phyloP scores from a whole-genome alignment of 2,329 filamentous ascomycete genomes.

The Fusarium algeriense region DNA sequence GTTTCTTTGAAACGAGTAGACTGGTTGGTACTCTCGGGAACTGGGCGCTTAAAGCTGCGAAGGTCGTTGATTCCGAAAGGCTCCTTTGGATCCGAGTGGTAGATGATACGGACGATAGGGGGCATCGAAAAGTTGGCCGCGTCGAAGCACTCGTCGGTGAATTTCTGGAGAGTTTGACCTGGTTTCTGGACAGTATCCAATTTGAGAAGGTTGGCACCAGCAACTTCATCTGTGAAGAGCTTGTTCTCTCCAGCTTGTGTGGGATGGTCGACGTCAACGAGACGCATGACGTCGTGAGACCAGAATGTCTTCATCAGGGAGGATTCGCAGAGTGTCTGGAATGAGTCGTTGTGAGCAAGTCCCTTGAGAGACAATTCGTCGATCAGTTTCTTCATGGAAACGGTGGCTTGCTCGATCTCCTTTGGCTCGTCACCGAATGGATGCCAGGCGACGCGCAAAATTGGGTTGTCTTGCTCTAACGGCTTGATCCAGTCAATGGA shows the following conservation, averaged over 20 bases:
- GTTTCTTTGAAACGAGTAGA: neutral
- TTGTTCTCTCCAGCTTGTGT: neutral
- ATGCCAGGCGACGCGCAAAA: neutral
- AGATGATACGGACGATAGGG: neutral
- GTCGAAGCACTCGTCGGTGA: neutral
- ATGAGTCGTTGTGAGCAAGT: neutral
- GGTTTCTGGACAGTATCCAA: neutral
- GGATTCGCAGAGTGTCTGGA: neutral
- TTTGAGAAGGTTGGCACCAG: neutral
- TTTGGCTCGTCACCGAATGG: neutral
- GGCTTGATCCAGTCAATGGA: neutral
- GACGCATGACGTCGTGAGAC: neutral
- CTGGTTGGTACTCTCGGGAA: too few relatives aligned
- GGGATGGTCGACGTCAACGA: neutral
- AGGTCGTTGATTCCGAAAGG: neutral
- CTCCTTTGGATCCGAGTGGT: neutral
- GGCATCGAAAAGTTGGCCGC: neutral
- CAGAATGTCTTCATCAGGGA: neutral
- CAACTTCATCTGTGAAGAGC: neutral
- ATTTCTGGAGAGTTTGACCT: neutral
- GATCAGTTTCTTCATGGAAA: neutral
- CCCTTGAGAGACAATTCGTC: neutral
- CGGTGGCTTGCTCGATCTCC: neutral
- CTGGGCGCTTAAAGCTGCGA: neutral
- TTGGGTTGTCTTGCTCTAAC: neutral